Base-by-base conservation (phyloP, 2,329 filamentous ascomycete species). In the Stemphylium lycopersici region DNA sequence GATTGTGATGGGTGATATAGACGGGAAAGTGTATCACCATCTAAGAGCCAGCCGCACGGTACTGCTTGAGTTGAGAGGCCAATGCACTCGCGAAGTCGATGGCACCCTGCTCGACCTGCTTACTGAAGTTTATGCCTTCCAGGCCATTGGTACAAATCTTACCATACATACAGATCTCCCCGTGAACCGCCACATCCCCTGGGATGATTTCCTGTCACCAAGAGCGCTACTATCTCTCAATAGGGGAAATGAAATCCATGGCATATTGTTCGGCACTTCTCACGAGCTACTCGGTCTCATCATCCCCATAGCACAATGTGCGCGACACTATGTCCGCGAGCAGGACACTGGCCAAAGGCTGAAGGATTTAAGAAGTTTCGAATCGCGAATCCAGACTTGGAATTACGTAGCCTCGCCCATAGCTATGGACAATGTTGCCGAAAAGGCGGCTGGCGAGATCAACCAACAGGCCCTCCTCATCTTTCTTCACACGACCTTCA, bases 41-140 rank as follows among this genome's bases (percentile, higher is more conserved):
- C 40, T 51, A 12, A 40, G 48, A 15, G 48, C 48, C 11, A 45
- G 48, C 33, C 48, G 48, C 15, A 44, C 32, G 3, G 20, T 51
- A 4, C 26, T 51, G 24, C 33, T 51, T 10, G 48, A 51, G 18
- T 16, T 51, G 16, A 20, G 40, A 45, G 24, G 18, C 26, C 24
- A 13, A 8, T 24, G 34, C 13, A 43, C 22, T 7, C n/a, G 42
- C 31, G 29, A 37, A 2, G 8, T 37, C 1, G 39, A 39, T 24
- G 32, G 12, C 22, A 34, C 33, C 8, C 22, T 45, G 12, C 26
- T 51, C 31, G 40, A 51, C 6, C 15, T 51, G 12, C 48, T 51
- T 15, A 51, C 48, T 4, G 48, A 51, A 15, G 29, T 45, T 40
- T 51, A 51, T 16, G 48, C 48, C 20, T 51, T 44, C 40, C 37